phyloP scores from a whole-genome alignment of 352 stramenopile species.

The Hyaloperonospora brassicae region DNA sequence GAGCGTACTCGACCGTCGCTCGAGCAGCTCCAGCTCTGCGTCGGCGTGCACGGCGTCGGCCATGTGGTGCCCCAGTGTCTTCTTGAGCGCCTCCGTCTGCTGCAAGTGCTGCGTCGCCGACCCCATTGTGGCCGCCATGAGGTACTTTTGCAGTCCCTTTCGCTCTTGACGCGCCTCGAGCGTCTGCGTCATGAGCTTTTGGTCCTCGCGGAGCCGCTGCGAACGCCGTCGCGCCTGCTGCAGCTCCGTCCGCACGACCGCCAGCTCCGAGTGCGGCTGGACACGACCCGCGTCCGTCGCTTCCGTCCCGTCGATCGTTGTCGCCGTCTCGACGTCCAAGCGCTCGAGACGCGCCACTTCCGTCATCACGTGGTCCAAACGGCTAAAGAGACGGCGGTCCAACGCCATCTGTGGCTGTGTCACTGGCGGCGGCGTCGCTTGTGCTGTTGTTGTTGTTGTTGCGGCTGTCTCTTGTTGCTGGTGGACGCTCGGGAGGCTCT shows the following conservation, averaged over 20 bases:
- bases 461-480: constrained; percentile 1
- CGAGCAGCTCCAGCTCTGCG: constrained; percentile 45
- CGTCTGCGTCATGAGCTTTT: constrained; percentile 58
- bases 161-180: constrained; percentile 57
- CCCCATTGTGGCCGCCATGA: constrained; percentile 39
- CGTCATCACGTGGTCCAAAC: constrained; percentile 46
- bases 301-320: neutral
- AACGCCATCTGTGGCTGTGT: constrained; percentile 24
- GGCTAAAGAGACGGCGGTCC: constrained; percentile 49
- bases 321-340: constrained; percentile 14
- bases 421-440: too few relatives aligned
- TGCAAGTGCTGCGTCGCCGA: constrained; percentile 16
- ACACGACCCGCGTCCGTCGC: constrained; percentile 4
- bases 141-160: constrained; percentile 42
- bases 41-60: constrained; percentile 42
- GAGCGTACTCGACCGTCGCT: constrained; percentile 44
- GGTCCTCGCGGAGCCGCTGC: constrained; percentile 33
- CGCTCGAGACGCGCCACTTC: constrained; percentile 41
- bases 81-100: constrained; percentile 46
- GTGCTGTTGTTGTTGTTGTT: constrained; percentile 8
- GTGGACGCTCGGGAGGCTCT: constrained; percentile 20
- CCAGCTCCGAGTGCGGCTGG: constrained; percentile 30
- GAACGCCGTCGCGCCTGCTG: constrained; percentile 34
- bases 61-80: constrained; percentile 49
- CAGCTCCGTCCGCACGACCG: constrained; percentile 35